A percentile compares a stretch with the other conserved stretches of the same genome.
Evolutionary conservation across 169 alveolate species (phyloP).

Genomic region (Eimeria acervulina): DNA sequence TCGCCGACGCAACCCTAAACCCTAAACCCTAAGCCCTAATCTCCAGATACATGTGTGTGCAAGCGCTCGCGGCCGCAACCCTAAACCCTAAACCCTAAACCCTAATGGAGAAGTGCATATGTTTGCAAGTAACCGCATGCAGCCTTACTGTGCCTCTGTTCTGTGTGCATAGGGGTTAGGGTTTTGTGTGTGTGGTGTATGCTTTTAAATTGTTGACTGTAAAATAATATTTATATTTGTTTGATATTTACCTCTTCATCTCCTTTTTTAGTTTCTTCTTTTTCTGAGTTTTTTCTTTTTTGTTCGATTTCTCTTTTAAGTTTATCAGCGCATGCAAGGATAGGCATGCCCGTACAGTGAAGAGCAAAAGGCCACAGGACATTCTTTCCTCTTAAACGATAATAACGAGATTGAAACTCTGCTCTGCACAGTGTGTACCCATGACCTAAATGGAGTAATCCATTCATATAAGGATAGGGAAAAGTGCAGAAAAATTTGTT

Average conservation of each 20-base stretch:
- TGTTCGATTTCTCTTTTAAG: conserved; percentile 73
- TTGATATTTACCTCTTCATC: conserved; percentile 68
- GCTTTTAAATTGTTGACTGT: no score
- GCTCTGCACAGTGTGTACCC: conserved; percentile 98
- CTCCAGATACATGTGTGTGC: no score
- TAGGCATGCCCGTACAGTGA: conserved; percentile 97
- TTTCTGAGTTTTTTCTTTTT: conserved; percentile 10
- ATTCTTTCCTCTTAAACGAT: conserved; percentile 96
- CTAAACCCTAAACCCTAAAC: no score
- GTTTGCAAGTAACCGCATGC: no score
- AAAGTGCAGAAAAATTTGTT: conserved; percentile 97
- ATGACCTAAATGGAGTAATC: conserved; percentile 99
- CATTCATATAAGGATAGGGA: conserved; percentile 99
- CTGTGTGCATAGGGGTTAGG: no score
- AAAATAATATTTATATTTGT: background rate
- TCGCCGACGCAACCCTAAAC: no score
- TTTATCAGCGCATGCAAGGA: conserved; percentile 78
- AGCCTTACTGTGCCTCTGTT: no score
- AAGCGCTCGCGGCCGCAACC: no score
- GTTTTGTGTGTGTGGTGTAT: background rate
- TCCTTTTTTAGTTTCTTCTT: background rate
- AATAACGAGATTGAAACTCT: conserved; percentile 98
- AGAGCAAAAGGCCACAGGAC: conserved; percentile 98
- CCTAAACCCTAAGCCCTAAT: conserved; percentile 13
- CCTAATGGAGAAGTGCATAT: no score